Evolutionary conservation across 176 grass and related monocot genomes (phyloP).

Genomic region (Hordeum marinum): DNA sequence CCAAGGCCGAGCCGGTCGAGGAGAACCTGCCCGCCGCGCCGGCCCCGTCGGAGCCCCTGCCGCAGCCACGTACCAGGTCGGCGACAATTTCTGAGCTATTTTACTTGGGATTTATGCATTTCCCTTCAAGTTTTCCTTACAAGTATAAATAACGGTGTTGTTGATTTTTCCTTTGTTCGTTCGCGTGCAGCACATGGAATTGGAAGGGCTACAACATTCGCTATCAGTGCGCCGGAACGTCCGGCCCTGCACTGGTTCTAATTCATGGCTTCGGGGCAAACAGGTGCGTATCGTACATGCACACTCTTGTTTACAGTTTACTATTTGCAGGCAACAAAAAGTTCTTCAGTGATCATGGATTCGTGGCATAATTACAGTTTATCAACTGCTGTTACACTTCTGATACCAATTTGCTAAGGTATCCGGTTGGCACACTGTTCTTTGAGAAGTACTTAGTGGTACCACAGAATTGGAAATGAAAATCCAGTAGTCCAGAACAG

Average conservation of each 20-base stretch:
- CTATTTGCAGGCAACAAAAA: neutral
- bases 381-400: neutral
- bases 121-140: neutral
- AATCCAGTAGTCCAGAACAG: no score
- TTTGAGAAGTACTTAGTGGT: neutral
- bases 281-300: slow-evolving; percentile 47
- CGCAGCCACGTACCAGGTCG: slow-evolving; percentile 47
- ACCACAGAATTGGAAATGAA: no score
- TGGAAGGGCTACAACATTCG: slow-evolving; percentile 78
- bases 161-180: neutral
- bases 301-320: neutral
- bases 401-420: neutral
- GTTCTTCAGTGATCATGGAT: neutral
- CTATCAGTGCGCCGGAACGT: slow-evolving; percentile 64
- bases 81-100: neutral
- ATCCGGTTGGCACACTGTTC: neutral
- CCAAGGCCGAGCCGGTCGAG: slow-evolving; percentile 37
- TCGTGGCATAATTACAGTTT: neutral
- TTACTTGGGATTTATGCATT: neutral
- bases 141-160: neutral
- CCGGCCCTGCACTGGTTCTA: slow-evolving; percentile 76
- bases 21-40: slow-evolving; percentile 27
- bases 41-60: neutral
- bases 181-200: slow-evolving; percentile 50
- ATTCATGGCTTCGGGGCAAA: slow-evolving; percentile 91